Evolutionary conservation across 108 stramenopile species (phyloP).

Genomic region (Epithemia pelagica): DNA sequence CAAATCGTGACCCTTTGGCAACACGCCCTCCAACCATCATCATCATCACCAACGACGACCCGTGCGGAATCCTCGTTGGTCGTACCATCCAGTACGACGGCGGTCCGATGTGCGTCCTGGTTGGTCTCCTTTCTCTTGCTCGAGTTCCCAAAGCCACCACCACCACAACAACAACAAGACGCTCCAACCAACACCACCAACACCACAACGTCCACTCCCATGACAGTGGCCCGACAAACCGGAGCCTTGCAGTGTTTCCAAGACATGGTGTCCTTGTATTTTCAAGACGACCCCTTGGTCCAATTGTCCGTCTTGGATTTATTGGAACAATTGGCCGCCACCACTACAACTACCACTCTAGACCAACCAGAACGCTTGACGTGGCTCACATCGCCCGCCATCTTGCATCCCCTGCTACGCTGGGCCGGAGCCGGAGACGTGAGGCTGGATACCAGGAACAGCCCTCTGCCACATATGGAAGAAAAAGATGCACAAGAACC

Average conservation of each 20-base stretch:
- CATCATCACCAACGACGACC: no score
- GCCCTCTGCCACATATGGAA: no score
- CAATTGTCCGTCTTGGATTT: conserved; percentile 26
- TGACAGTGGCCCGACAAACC: not conserved
- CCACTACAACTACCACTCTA: not conserved
- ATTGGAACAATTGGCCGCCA: conserved; percentile 15
- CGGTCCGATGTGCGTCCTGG: no score
- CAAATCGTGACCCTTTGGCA: no score
- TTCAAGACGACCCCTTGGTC: conserved; percentile 17
- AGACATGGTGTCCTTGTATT: not conserved
- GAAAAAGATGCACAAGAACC: not conserved
- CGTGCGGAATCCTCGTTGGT: no score
- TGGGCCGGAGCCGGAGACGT: not conserved
- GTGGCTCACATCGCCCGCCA: conserved; percentile 15
- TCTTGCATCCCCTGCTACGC: conserved; percentile 14
- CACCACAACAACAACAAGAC: not conserved
- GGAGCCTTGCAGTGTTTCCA: not conserved
- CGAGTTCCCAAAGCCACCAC: no score
- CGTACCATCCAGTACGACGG: no score
- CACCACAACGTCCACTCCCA: not conserved
- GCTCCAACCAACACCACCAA: not conserved
- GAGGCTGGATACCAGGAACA: no score
- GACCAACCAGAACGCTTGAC: not conserved
- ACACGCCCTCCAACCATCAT: no score
- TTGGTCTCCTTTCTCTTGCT: no score